Evolutionary conservation across 2,329 filamentous ascomycete genomes (phyloP).

Genomic region (Trichophyton mentagrophytes): DNA sequence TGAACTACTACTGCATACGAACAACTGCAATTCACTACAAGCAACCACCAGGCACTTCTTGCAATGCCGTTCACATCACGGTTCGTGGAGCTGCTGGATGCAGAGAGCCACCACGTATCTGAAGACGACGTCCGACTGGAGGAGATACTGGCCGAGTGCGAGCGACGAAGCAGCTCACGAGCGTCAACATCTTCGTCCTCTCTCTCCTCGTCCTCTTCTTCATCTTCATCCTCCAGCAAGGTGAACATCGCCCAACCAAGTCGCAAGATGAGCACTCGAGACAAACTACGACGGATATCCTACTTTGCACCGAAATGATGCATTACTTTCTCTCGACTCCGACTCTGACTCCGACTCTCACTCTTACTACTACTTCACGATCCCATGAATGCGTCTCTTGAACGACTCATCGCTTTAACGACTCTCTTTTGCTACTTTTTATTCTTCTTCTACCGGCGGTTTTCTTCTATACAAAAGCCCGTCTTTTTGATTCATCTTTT

Average conservation of each 20-base stretch:
- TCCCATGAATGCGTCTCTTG: neutral
- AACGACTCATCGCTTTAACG: neutral
- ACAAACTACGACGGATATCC: neutral
- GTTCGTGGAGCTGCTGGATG: conserved; percentile 12
- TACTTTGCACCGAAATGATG: neutral
- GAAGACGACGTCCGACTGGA: conserved; percentile 13
- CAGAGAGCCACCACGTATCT: conserved; percentile 8
- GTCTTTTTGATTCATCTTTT: neutral
- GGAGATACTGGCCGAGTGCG: conserved; percentile 13
- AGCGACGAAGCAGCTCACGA: conserved; percentile 1
- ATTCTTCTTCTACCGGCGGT: neutral
- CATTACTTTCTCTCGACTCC: neutral
- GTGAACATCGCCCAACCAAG: neutral
- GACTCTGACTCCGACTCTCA: neutral
- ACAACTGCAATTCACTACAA: neutral
- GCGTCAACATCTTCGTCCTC: conserved; percentile 1
- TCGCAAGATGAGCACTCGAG: neutral
- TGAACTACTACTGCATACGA: neutral
- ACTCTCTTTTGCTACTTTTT: neutral
- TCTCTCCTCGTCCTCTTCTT: neutral
- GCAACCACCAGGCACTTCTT: neutral
- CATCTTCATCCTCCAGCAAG: conserved; percentile 2
- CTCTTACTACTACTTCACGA: neutral
- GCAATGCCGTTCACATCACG: conserved; percentile 9
- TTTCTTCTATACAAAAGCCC: neutral